Evolutionary conservation across 306 rosid species (phyloP), one percentile per base, ranked within the genome.

Genomic region (Inga laurina): DNA sequence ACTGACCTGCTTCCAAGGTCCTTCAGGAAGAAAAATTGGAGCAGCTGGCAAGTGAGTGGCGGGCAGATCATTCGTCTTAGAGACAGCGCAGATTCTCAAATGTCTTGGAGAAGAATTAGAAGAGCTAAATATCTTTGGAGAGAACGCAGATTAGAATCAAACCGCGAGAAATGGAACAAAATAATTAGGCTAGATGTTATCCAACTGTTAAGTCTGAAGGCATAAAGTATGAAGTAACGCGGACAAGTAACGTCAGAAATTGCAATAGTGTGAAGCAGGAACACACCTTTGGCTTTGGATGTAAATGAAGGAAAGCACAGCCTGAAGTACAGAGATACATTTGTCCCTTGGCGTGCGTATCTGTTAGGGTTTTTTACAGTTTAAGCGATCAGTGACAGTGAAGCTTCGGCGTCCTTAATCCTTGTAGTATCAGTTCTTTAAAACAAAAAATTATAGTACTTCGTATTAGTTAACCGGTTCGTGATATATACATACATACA

Each of bases 1-100:
- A 81, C 35, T 43, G 32, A 95, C 98, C 97, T 92, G 93, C 48
- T 90, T 91, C 99, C 99, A 93, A 21, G 99, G 99, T 2, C 99
- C 98, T 84, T 93, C 86, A 0, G 99, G 97, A 7, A 96, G 93
- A 48, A 85, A 84, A 85, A 96, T 93, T 39, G 98, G 98, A 87
- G 99, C 98, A 45, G 92, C 88, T 0, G 94, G 97, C 45, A 95
- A 79, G 84, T 21, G 84, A 89, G 27, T 54, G 66, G 91, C 74
- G 21, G 86, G 87, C 1, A 80, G 88, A 86, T 7, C 78, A 34
- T 69, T 66, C 1, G 78, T 5, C 59, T 83, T 46, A 3, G 66
- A 75, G 35, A 32, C 45, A 34, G 78, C 78, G 24, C 78, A 10
- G 46, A 74, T 51, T 35, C 32, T 51, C 66, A 74, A 74, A 68